These are phyloP conservation scores for Neurospora crassa DNA, from an alignment of 2,329 filamentous ascomycete genomes.

Conservation along the genomic window DNA sequence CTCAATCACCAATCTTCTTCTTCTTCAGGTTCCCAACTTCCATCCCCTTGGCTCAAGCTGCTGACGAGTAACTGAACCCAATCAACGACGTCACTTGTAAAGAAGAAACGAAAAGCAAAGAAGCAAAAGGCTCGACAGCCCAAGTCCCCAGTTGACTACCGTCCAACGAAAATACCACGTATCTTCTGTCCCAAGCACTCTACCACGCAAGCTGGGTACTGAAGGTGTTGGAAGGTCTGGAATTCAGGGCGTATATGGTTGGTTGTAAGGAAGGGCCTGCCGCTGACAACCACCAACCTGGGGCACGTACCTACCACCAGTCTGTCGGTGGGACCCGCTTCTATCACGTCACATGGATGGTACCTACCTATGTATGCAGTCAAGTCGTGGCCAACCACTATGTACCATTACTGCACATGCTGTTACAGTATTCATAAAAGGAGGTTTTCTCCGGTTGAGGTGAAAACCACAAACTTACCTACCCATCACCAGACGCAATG, in stretches of 20 bases:
- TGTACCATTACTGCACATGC: background rate
- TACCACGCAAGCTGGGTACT: background rate
- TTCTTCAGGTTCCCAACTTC: too few relatives aligned
- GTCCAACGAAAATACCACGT: background rate
- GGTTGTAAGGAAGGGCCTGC: background rate
- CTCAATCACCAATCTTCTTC: background rate
- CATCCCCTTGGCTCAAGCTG: background rate
- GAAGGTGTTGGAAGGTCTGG: background rate
- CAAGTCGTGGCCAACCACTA: background rate
- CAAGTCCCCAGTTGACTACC: background rate
- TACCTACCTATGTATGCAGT: too few relatives aligned
- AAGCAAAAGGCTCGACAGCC: background rate
- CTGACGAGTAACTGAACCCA: background rate
- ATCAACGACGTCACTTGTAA: background rate
- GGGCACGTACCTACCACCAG: background rate
- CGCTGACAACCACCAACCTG: background rate
- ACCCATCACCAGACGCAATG: background rate
- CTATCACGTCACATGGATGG: background rate
- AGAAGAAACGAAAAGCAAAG: background rate
- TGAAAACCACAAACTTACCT: background rate
- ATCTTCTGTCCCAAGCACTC: background rate
- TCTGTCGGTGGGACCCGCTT: background rate
- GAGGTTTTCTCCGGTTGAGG: background rate
- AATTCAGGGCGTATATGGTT: background rate
- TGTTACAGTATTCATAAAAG: background rate